These are phyloP conservation scores for Boletus vinaceobasis DNA, from an alignment of 768 basidiomycete genomes.

Conservation along the genomic window DNA sequence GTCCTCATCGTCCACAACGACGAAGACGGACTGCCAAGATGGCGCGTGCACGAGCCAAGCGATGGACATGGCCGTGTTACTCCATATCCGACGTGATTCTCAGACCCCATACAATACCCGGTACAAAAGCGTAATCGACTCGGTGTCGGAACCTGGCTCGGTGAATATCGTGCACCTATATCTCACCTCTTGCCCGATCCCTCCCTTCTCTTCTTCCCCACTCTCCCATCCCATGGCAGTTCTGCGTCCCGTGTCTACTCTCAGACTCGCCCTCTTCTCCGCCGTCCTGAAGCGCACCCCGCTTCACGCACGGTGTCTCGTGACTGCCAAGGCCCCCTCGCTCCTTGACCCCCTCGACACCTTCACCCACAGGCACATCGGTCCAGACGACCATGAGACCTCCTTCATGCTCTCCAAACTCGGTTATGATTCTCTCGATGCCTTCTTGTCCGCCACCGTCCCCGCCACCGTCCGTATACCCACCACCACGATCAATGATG, in stretches of 20 bases:
- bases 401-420: slow-evolving; percentile 77
- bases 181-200: slow-evolving; percentile 14
- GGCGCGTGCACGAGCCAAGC: background rate
- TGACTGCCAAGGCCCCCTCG: slow-evolving; percentile 60
- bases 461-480: slow-evolving; percentile 78
- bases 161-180: slow-evolving; percentile 33
- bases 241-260: slow-evolving; percentile 26
- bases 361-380: slow-evolving; percentile 88
- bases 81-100: slow-evolving; percentile 9
- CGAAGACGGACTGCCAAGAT: background rate
- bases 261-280: slow-evolving; percentile 17
- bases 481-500: slow-evolving; percentile 55
- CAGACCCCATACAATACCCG: slow-evolving; percentile 9
- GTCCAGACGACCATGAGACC: slow-evolving; percentile 82
- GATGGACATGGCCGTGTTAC: slow-evolving; percentile 4
- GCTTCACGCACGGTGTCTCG: slow-evolving; percentile 41
- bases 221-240: slow-evolving; percentile 26
- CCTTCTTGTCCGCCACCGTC: slow-evolving; percentile 79
- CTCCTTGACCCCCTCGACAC: slow-evolving; percentile 87
- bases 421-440: slow-evolving; percentile 85
- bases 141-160: slow-evolving; percentile 40
- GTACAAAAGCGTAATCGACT: slow-evolving; percentile 34
- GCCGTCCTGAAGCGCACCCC: slow-evolving; percentile 16
- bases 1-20: slow-evolving; percentile 5
- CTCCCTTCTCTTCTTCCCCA: slow-evolving; percentile 16